Evolutionary conservation across 306 rosid species (phyloP).

Genomic region (Castanea sativa): DNA sequence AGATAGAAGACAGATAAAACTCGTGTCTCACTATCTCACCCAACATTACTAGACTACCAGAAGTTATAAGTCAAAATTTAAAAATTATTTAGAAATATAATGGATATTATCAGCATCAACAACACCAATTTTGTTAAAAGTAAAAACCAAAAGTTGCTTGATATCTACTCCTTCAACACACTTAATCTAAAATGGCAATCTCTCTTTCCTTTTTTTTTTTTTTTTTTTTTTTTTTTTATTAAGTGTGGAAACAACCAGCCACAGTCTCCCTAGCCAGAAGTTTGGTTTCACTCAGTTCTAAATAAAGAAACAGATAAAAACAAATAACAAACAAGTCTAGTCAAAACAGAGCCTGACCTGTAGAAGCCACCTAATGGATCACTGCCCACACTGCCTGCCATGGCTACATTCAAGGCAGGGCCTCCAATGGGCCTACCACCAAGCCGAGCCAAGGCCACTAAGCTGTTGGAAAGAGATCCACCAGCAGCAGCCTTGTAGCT

Average conservation of each 20-base stretch:
- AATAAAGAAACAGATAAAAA: background rate
- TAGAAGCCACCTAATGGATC: slow-evolving; percentile 96
- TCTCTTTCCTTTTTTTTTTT: background rate
- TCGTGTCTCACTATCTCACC: background rate
- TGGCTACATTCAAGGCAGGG: slow-evolving; percentile 72
- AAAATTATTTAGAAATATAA: background rate
- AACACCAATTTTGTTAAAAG: background rate
- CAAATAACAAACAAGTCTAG: slow-evolving; percentile 4
- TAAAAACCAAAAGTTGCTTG: background rate
- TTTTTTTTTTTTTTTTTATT: background rate
- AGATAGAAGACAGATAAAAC: background rate
- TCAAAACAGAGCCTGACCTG: slow-evolving; percentile 44
- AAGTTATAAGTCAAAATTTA: too few relatives aligned
- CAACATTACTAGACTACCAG: too few relatives aligned
- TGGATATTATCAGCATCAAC: background rate
- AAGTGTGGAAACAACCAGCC: background rate
- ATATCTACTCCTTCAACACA: background rate
- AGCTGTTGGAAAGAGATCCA: slow-evolving; percentile 91
- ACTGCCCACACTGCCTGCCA: slow-evolving; percentile 90
- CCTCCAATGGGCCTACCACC: slow-evolving; percentile 50
- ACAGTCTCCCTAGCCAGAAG: background rate
- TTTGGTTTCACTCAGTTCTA: background rate
- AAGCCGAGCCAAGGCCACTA: slow-evolving; percentile 93
- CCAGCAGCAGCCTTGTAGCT: slow-evolving; percentile 98
- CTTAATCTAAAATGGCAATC: background rate